These are phyloP conservation scores for Soucietia sequanensis DNA, from an alignment of 805 yeast genomes.

Conservation along the genomic window DNA sequence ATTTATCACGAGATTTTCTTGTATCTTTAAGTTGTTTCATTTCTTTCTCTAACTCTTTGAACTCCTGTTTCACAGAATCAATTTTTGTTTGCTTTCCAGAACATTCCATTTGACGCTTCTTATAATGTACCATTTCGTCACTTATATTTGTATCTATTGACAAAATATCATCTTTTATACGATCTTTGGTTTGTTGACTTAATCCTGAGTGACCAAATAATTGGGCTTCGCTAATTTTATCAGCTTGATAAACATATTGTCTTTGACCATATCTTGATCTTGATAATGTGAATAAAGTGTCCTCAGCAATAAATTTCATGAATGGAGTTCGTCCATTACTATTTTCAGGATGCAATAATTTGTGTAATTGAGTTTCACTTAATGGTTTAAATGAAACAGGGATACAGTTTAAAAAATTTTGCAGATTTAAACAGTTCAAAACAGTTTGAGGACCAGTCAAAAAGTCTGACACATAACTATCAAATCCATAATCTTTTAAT, in stretches of 20 bases:
- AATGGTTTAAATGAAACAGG: slow-evolving; percentile 61
- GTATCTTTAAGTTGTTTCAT: slow-evolving; percentile 7
- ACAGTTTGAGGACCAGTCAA: slow-evolving; percentile 73
- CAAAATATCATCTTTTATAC: slow-evolving; percentile 1
- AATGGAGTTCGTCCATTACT: slow-evolving; percentile 44
- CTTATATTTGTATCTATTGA: neutral
- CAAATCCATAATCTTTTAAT: slow-evolving; percentile 62
- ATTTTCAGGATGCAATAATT: slow-evolving; percentile 27
- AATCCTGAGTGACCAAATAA: slow-evolving; percentile 34
- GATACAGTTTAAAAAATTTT: slow-evolving; percentile 46
- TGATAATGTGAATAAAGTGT: slow-evolving; percentile 46
- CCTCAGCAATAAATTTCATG: slow-evolving; percentile 60
- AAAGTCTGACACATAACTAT: slow-evolving; percentile 72
- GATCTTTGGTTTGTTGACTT: slow-evolving; percentile 22
- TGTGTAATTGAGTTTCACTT: slow-evolving; percentile 36
- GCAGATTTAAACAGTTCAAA: slow-evolving; percentile 65
- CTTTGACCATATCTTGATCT: slow-evolving; percentile 64
- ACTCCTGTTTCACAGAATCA: slow-evolving; percentile 2
- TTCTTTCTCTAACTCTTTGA: slow-evolving; percentile 7
- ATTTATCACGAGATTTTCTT: slow-evolving; percentile 15
- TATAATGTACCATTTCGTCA: slow-evolving; percentile 25
- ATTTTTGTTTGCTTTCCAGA: slow-evolving; percentile 2
- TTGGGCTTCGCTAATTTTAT: slow-evolving; percentile 26
- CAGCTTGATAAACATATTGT: slow-evolving; percentile 47
- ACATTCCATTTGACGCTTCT: slow-evolving; percentile 14